Base-by-base conservation (phyloP, 1,139 yeast species). In the Diutina siamensis region DNA sequence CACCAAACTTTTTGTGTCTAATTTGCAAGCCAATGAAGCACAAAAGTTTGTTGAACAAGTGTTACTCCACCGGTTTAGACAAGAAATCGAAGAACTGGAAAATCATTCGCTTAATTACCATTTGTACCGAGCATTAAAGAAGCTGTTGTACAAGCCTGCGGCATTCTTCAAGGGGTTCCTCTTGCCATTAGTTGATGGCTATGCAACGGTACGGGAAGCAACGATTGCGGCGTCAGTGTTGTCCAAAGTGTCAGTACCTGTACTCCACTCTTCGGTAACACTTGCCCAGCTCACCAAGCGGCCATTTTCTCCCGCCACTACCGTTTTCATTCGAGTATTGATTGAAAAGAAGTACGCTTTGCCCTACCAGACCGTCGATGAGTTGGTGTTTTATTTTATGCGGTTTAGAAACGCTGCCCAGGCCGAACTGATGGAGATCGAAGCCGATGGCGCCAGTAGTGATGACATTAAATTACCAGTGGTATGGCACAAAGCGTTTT, bases 111-210 rank as follows among this genome's bases (percentile, higher is more conserved):
- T 83, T 51, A 89, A 94, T 63, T 92, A 92, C 61, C 99, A 92
- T 60, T 72, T 92, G 44, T 92, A 92, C 63, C 78, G 97, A 58
- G 81, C 98, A 1, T 68, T 92, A 54, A 89, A 89, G 62, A 94
- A 94, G 65, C 78, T 97, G 1, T 73, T 94, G 47, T 92, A 92
- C 69, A 94, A 92, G 63, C 98, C 99, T 22, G 92, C 94, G 48
- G 98, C 98, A 15, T 94, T 89, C 57, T 92, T 92, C 74, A 89
- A 88, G 63, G 99, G 98, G 1, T 89, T 92, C 57, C 68, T 92
- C 49, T 85, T 92, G 59, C 97, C 97, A 13, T 70, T 92, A 49
- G 85, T 87, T 27, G 94, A 85, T 57, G 75, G 80, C 15, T 82
- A 80, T 49, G 89, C 97, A 63, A 73, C 95, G 8, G 82, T 86